Evolutionary conservation across 192 early-diverging fungal species (phyloP).

Genomic region (Chytriomyces confervae): DNA sequence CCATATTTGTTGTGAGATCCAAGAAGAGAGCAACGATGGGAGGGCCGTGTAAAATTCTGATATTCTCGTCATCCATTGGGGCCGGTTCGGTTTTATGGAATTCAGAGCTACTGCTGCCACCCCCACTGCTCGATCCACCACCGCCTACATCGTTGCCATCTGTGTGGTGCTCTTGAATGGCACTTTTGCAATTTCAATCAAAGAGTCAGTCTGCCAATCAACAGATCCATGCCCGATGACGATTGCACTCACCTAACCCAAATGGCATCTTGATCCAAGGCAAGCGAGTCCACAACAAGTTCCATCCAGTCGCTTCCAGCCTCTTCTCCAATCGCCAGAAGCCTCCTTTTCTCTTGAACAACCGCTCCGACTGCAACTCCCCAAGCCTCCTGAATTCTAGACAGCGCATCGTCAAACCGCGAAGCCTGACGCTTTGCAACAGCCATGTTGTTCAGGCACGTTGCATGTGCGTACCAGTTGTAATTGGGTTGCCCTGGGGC

Average conservation of each 20-base stretch:
- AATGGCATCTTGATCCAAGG: not conserved
- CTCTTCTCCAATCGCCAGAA: not conserved
- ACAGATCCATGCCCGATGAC: no score
- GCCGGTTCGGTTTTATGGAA: not conserved
- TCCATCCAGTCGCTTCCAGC: slow-evolving; percentile 2
- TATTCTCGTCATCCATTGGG: not conserved
- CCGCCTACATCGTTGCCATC: no score
- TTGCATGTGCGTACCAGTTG: slow-evolving; percentile 15
- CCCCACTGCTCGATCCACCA: no score
- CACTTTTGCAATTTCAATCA: not conserved
- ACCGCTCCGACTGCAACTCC: not conserved
- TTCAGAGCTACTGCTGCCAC: not conserved
- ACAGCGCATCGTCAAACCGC: slow-evolving; percentile 8
- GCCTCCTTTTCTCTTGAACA: slow-evolving; percentile 14
- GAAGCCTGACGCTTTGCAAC: not conserved
- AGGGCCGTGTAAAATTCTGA: slow-evolving; percentile 47
- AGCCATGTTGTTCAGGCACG: slow-evolving; percentile 28
- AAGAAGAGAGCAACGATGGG: slow-evolving; percentile 60
- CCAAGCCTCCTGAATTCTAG: not conserved
- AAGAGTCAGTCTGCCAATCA: not conserved
- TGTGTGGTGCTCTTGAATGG: not conserved
- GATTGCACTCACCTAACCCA: slow-evolving; percentile 1
- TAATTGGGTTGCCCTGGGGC: not conserved
- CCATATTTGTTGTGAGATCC: slow-evolving; percentile 56
- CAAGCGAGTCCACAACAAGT: not conserved